Evolutionary conservation across 169 alveolate species (phyloP).

Genomic region (Prorocentrum cordatum): DNA sequence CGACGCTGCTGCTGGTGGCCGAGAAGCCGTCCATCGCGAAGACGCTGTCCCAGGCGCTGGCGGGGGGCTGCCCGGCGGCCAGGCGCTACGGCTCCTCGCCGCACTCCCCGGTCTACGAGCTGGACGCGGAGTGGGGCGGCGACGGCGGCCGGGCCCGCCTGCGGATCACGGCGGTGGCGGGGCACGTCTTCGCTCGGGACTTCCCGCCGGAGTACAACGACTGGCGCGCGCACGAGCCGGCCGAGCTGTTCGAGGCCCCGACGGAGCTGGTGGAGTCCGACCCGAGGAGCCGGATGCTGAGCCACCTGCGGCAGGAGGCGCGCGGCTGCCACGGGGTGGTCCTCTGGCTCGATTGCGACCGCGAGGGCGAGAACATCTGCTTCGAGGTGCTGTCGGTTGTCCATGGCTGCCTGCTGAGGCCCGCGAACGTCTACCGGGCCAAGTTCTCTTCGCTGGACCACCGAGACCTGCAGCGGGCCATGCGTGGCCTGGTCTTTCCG

Average conservation of each 20-base stretch:
- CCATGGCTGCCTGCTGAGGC: too few species aligned
- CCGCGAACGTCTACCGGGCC: too few species aligned
- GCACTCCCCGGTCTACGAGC: background rate
- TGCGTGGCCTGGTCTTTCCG: too few species aligned
- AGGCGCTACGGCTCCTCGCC: constrained; percentile 43
- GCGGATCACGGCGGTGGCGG: constrained; percentile 88
- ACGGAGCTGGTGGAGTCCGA: constrained; percentile 82
- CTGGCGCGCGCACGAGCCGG: constrained; percentile 88
- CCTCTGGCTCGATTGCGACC: constrained; percentile 98
- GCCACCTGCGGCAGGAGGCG: constrained; percentile 85
- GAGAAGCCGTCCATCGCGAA: constrained; percentile 98
- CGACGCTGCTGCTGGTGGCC: constrained; percentile 96
- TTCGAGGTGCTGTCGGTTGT: constrained; percentile 95
- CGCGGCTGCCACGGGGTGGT: constrained; percentile 82
- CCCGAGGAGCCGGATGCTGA: constrained; percentile 75
- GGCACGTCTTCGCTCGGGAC: constrained; percentile 91
- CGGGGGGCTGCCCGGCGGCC: constrained; percentile 74
- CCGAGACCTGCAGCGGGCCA: too few species aligned
- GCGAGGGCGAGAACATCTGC: constrained; percentile 99
- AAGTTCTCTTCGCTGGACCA: too few species aligned
- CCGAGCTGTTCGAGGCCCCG: constrained; percentile 90
- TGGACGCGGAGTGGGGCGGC: background rate
- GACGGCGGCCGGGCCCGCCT: constrained; percentile 18
- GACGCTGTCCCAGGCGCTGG: constrained; percentile 88
- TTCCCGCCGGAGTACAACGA: constrained; percentile 87